A percentile compares a stretch with the other conserved stretches of the same genome.
Evolutionary conservation across 345 rosid genomes (phyloP).

Genomic region (Streptanthus diversifolius): DNA sequence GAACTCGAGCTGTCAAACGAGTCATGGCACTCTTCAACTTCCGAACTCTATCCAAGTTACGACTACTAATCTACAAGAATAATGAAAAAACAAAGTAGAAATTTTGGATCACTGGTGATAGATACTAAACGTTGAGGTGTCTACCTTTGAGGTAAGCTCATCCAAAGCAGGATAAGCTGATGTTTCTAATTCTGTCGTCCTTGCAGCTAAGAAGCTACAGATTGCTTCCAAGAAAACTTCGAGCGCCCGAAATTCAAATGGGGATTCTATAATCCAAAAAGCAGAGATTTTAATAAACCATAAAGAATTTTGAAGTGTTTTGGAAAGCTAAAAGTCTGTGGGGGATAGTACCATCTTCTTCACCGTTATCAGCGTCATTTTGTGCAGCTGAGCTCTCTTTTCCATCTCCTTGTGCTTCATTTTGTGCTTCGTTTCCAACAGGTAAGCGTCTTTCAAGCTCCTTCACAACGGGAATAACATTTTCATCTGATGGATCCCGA

Average conservation of each 20-base stretch:
- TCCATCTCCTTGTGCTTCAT: slow-evolving; percentile 49
- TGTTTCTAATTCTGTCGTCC: slow-evolving; percentile 80
- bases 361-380: slow-evolving; percentile 66
- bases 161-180: slow-evolving; percentile 97
- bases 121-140: background rate
- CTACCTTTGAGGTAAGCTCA: slow-evolving; percentile 92
- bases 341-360: slow-evolving; percentile 73
- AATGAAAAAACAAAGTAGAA: background rate
- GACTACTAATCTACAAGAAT: slow-evolving; percentile 74
- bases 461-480: slow-evolving; percentile 82
- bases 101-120: background rate
- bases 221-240: slow-evolving; percentile 96
- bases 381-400: slow-evolving; percentile 45
- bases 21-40: slow-evolving; percentile 98
- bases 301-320: background rate
- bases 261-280: slow-evolving; percentile 57
- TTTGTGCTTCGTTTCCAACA: slow-evolving; percentile 31
- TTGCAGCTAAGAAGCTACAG: slow-evolving; percentile 88
- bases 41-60: slow-evolving; percentile 93
- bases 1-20: slow-evolving; percentile 90
- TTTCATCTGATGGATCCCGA: slow-evolving; percentile 74
- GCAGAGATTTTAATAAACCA: slow-evolving; percentile 12
- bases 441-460: slow-evolving; percentile 87
- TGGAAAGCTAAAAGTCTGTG: background rate
- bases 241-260: slow-evolving; percentile 80